These are phyloP conservation scores for Teratosphaeria pseudoeucalypti DNA, from an alignment of 2,329 filamentous ascomycete genomes.

Conservation along the genomic window DNA sequence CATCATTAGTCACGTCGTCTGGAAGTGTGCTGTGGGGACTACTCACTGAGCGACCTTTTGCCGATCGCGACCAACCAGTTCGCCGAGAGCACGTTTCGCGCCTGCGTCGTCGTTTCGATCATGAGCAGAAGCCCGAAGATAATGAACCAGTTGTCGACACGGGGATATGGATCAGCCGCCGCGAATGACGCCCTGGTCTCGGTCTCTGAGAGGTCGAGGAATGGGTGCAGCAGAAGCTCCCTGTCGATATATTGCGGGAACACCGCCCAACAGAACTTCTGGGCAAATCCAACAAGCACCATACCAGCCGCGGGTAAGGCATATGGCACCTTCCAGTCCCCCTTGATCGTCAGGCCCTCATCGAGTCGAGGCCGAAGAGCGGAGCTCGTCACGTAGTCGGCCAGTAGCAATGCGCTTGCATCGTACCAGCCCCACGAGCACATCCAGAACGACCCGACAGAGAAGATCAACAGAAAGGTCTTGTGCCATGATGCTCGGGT, in stretches of 20 bases:
- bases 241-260: slow-evolving; percentile 17
- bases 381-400: slow-evolving; percentile 14
- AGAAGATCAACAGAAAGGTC: slow-evolving; percentile 20
- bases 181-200: slow-evolving; percentile 8
- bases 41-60: slow-evolving; percentile 21
- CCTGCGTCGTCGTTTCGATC: slow-evolving; percentile 10
- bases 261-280: slow-evolving; percentile 19
- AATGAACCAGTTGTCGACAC: slow-evolving; percentile 21
- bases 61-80: slow-evolving; percentile 16
- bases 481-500: slow-evolving; percentile 33
- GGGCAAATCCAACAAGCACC: slow-evolving; percentile 10
- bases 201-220: slow-evolving; percentile 15
- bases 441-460: slow-evolving; percentile 22
- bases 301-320: slow-evolving; percentile 6
- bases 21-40: background rate
- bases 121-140: slow-evolving; percentile 17
- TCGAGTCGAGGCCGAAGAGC: slow-evolving; percentile 11
- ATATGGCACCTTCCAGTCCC: slow-evolving; percentile 13
- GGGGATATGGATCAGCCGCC: slow-evolving; percentile 15
- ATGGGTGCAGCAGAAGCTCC: slow-evolving; percentile 19
- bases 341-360: slow-evolving; percentile 11
- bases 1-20: background rate
- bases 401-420: slow-evolving; percentile 17
- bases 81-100: slow-evolving; percentile 14
- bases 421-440: slow-evolving; percentile 23